Evolutionary conservation across 495 filamentous ascomycete genomes (phyloP).

Genomic region (Astrocystis sublimbata): DNA sequence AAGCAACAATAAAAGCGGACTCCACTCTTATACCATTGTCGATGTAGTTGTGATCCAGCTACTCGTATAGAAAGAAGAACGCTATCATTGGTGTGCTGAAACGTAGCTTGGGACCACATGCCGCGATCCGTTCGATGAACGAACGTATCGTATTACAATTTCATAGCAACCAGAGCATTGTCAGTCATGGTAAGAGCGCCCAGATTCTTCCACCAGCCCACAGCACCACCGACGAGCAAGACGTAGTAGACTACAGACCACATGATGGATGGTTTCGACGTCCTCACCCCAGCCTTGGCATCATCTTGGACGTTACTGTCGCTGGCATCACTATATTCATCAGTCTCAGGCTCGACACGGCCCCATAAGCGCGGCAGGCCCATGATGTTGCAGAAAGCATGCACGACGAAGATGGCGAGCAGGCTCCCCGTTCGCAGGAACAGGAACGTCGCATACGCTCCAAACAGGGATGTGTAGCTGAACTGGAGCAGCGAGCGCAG

Average conservation of each 20-base stretch:
- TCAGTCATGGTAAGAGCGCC: conserved; percentile 71
- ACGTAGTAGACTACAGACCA: conserved; percentile 82
- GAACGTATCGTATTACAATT: conserved; percentile 19
- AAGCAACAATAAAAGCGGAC: not conserved
- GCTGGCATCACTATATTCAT: conserved; percentile 14
- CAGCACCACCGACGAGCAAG: conserved; percentile 68
- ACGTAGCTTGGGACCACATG: not conserved
- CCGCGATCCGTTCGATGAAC: not conserved
- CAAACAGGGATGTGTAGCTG: conserved; percentile 90
- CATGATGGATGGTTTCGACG: conserved; percentile 27
- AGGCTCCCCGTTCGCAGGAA: conserved; percentile 84
- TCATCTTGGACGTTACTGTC: conserved; percentile 11
- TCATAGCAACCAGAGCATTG: conserved; percentile 47
- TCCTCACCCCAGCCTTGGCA: conserved; percentile 3
- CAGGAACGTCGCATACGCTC: conserved; percentile 89
- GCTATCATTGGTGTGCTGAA: not conserved
- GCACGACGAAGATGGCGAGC: conserved; percentile 67
- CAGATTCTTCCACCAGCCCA: conserved; percentile 65
- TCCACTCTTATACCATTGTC: not conserved
- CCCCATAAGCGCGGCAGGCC: conserved; percentile 89
- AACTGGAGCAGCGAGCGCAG: conserved; percentile 80
- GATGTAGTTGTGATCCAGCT: not conserved
- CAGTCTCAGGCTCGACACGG: conserved; percentile 53
- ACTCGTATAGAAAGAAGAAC: not conserved
- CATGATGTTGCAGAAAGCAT: conserved; percentile 91